Evolutionary conservation across 805 yeast species (phyloP).

Genomic region (Cyberlindnera galapagoensis): DNA sequence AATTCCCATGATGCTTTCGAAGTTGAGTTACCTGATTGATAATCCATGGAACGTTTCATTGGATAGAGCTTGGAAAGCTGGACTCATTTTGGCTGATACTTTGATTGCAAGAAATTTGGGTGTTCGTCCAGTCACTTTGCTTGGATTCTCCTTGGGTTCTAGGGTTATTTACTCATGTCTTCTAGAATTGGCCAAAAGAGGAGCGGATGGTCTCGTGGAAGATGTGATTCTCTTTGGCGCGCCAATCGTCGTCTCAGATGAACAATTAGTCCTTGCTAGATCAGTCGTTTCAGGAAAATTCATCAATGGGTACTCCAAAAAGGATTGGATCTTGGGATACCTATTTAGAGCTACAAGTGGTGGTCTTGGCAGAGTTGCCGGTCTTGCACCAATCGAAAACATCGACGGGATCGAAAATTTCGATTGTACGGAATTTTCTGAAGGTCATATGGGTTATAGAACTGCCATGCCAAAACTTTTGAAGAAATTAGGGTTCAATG

Average conservation of each 20-base stretch:
- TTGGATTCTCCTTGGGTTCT: conserved; percentile 93
- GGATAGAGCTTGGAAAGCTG: conserved; percentile 97
- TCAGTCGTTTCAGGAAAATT: conserved; percentile 86
- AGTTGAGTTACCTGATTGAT: conserved; percentile 81
- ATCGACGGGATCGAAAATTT: conserved; percentile 70
- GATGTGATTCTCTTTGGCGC: conserved; percentile 85
- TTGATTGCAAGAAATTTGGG: conserved; percentile 83
- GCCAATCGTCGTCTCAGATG: conserved; percentile 74
- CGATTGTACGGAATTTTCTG: conserved; percentile 80
- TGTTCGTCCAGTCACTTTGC: conserved; percentile 82
- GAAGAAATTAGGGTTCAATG: conserved; percentile 66
- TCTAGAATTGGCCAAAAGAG: conserved; percentile 74
- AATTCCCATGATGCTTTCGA: conserved; percentile 85
- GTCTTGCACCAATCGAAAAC: conserved; percentile 68
- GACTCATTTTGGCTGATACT: conserved; percentile 85
- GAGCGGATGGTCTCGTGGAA: conserved; percentile 84
- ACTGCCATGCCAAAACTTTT: conserved; percentile 83
- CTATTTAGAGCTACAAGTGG: conserved; percentile 94
- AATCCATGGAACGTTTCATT: conserved; percentile 98
- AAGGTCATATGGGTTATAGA: conserved; percentile 98
- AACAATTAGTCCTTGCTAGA: conserved; percentile 71
- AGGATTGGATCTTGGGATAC: conserved; percentile 96
- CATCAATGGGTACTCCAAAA: conserved; percentile 83
- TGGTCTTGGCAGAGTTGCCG: conserved; percentile 87
- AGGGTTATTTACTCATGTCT: conserved; percentile 87